A percentile compares a stretch with the other conserved stretches of the same genome.
Conservation (phyloP, 768 basidiomycete species). For the Guyanaporus albipodus region DNA sequence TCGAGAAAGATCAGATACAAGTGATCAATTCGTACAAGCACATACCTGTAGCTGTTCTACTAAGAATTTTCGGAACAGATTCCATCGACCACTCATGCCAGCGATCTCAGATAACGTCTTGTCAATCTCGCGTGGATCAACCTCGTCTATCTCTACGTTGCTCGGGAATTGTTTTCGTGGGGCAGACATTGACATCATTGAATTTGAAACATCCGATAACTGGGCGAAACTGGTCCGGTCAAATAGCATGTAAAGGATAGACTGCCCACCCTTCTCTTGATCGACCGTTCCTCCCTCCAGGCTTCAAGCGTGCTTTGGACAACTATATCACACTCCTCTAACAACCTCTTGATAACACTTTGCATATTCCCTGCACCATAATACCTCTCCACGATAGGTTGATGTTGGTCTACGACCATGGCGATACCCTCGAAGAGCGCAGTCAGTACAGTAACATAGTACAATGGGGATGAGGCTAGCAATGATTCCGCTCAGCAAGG, state of each 20-base stretch:
- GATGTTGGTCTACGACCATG: conserved; percentile 95
- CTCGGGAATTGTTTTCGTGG: conserved; percentile 32
- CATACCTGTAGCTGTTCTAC: conserved; percentile 65
- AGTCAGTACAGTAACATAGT: conserved; percentile 87
- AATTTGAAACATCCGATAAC: conserved; percentile 48
- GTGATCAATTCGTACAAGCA: background rate
- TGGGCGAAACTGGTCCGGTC: conserved; percentile 19
- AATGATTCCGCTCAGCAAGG: conserved; percentile 4
- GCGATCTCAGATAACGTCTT: conserved; percentile 83
- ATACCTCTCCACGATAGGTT: conserved; percentile 96
- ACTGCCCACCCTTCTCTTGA: conserved; percentile 69
- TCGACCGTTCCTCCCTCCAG: conserved; percentile 89
- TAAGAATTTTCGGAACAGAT: conserved; percentile 84
- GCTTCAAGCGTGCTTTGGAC: conserved; percentile 68
- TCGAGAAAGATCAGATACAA: background rate
- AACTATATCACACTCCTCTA: conserved; percentile 86
- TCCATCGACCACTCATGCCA: conserved; percentile 90
- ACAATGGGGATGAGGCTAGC: conserved; percentile 85
- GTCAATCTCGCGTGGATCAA: conserved; percentile 91
- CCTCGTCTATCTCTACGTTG: conserved; percentile 44
- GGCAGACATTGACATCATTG: conserved; percentile 31
- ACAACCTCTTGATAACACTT: conserved; percentile 65
- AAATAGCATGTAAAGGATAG: background rate
- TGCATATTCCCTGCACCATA: conserved; percentile 90
- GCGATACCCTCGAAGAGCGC: conserved; percentile 94